Evolutionary conservation across 2,329 filamentous ascomycete species (phyloP).

Genomic region (Penicillium freii): DNA sequence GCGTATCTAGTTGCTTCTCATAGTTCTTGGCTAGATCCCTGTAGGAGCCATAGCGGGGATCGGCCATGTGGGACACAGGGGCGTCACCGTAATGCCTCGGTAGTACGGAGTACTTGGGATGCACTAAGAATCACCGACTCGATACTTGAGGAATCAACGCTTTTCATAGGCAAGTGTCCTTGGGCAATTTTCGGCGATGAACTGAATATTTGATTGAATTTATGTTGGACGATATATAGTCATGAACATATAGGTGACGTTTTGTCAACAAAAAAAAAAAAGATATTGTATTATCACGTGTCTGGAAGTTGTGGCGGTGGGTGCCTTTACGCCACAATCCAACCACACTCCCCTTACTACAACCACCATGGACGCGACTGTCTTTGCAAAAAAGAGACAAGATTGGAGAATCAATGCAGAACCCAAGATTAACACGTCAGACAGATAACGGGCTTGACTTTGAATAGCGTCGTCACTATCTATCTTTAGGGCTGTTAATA

Average conservation of each 20-base stretch:
- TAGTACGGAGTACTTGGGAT: neutral
- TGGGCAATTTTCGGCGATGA: neutral
- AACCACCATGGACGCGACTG: neutral
- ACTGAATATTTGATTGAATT: neutral
- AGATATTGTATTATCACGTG: neutral
- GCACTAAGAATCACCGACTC: neutral
- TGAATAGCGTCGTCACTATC: neutral
- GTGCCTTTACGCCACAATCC: neutral
- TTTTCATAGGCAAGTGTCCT: neutral
- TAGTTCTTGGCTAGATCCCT: slow-evolving; percentile 27
- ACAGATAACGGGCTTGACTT: neutral
- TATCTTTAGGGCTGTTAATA: neutral
- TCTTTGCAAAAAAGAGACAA: neutral
- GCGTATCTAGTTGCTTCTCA: slow-evolving; percentile 23
- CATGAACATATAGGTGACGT: neutral
- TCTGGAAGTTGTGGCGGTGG: neutral
- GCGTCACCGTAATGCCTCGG: neutral
- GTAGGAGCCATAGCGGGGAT: slow-evolving; percentile 27
- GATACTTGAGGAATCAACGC: neutral
- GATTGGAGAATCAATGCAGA: neutral
- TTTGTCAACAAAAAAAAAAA: neutral
- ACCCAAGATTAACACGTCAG: neutral
- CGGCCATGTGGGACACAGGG: slow-evolving; percentile 25
- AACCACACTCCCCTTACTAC: neutral
- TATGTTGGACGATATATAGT: neutral